Evolutionary conservation across 306 rosid genomes (phyloP).

Genomic region (Arachis hypogaea): DNA sequence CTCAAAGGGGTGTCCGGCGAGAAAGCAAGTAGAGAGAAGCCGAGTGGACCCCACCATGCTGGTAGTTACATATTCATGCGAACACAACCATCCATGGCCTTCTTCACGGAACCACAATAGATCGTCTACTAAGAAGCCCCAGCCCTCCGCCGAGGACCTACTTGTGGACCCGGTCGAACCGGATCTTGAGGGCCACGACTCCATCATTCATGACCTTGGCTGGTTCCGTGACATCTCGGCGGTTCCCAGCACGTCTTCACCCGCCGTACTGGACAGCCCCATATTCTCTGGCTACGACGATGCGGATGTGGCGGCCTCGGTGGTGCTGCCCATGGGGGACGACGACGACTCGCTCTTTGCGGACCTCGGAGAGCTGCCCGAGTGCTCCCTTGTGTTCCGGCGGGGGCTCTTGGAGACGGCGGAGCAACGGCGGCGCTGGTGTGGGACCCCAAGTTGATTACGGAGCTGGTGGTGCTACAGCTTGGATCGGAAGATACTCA

Average conservation of each 20-base stretch:
- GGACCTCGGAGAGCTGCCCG: constrained; percentile 93
- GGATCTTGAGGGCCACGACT: constrained; percentile 47
- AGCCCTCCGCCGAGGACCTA: constrained; percentile 8
- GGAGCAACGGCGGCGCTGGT: constrained; percentile 43
- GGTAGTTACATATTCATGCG: constrained; percentile 78
- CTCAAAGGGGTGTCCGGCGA: constrained; percentile 94
- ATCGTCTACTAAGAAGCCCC: constrained; percentile 35
- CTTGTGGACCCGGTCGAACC: constrained; percentile 10
- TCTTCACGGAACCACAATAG: constrained; percentile 55
- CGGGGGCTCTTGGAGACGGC: constrained; percentile 26
- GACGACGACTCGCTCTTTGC: constrained; percentile 90
- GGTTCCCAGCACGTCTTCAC: constrained; percentile 49
- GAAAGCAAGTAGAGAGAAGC: constrained; percentile 95
- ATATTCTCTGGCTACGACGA: constrained; percentile 49
- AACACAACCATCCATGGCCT: constrained; percentile 92
- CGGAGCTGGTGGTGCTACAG: background rate
- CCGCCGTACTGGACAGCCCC: constrained; percentile 57
- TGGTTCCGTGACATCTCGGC: constrained; percentile 81
- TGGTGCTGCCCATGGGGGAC: constrained; percentile 76
- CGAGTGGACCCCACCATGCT: constrained; percentile 86
- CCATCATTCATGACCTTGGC: constrained; percentile 55
- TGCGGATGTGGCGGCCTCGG: constrained; percentile 50
- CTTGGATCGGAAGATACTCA: background rate
- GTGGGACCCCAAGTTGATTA: constrained; percentile 61
- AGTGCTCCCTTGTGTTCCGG: constrained; percentile 68